phyloP scores from a whole-genome alignment of 352 stramenopile species.

The Ophiocytium majus region DNA sequence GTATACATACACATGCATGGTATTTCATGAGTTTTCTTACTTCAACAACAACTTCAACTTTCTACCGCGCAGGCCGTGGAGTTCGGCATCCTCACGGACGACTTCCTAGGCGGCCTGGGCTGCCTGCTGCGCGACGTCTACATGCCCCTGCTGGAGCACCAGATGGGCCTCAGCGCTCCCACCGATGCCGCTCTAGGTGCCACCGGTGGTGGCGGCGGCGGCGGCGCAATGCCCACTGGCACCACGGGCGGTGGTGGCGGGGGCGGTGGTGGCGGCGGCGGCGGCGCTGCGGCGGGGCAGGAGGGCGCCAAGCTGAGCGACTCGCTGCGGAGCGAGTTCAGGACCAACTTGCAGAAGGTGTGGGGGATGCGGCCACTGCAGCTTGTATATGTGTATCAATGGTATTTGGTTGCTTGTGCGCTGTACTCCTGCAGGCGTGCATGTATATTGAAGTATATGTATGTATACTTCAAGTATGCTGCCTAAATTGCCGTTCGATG shows the following conservation, averaged over 20 bases:
- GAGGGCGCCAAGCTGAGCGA: slow-evolving; percentile 44
- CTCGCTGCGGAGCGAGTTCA: slow-evolving; percentile 53
- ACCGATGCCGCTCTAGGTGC: background rate
- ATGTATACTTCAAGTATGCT: no score
- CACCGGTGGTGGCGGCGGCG: background rate
- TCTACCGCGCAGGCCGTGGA: slow-evolving; percentile 41
- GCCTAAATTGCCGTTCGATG: no score
- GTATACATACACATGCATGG: no score
- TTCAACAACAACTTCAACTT: no score
- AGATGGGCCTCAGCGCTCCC: slow-evolving; percentile 49
- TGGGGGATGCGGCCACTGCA: background rate
- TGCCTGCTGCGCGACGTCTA: slow-evolving; percentile 54
- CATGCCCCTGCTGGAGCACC: slow-evolving; percentile 48
- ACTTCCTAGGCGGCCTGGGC: slow-evolving; percentile 47
- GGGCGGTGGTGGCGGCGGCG: slow-evolving; percentile 16
- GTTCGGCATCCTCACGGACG: slow-evolving; percentile 39
- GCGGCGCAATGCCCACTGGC: no score
- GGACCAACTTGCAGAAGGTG: slow-evolving; percentile 56
- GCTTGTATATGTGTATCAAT: no score
- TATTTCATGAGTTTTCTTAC: no score
- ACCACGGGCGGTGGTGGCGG: slow-evolving; percentile 22
- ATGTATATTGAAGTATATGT: no score
- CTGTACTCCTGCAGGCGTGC: background rate
- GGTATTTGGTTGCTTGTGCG: slow-evolving; percentile 9
- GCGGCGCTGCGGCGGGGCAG: background rate